These are phyloP conservation scores for Penicillium decumbens DNA, from an alignment of 2,329 filamentous ascomycete species.

Conservation along the genomic window DNA sequence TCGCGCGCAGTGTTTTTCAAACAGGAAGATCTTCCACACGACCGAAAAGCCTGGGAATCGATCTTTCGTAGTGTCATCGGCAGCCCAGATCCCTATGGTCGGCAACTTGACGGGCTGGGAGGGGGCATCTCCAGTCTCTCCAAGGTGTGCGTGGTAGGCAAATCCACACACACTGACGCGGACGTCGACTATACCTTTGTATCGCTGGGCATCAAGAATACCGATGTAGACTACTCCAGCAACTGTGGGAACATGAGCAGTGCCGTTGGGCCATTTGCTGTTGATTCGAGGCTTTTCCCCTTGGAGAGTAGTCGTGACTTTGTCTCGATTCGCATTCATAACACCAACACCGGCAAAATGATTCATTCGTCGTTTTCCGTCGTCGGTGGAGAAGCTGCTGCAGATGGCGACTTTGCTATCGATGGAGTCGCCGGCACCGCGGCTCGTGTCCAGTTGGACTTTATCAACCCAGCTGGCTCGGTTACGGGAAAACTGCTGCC, in stretches of 20 bases:
- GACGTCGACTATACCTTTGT: slow-evolving; percentile 70
- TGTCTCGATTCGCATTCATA: slow-evolving; percentile 54
- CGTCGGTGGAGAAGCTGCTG: slow-evolving; percentile 45
- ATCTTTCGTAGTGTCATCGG: slow-evolving; percentile 60
- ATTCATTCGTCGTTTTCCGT: slow-evolving; percentile 57
- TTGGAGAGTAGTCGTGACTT: slow-evolving; percentile 31
- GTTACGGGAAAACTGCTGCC: slow-evolving; percentile 60
- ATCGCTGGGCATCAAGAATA: slow-evolving; percentile 60
- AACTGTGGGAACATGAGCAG: slow-evolving; percentile 74
- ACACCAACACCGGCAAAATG: slow-evolving; percentile 67
- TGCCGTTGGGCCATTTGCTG: slow-evolving; percentile 61
- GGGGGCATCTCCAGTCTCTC: slow-evolving; percentile 64
- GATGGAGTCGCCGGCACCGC: slow-evolving; percentile 60
- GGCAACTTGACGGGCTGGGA: slow-evolving; percentile 69
- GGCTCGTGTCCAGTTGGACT: slow-evolving; percentile 57
- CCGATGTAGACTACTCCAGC: slow-evolving; percentile 59
- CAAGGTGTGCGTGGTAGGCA: slow-evolving; percentile 65
- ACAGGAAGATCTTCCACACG: slow-evolving; percentile 48
- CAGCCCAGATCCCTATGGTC: slow-evolving; percentile 60
- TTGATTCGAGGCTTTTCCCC: slow-evolving; percentile 51
- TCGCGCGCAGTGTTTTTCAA: slow-evolving; percentile 62
- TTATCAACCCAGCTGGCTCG: slow-evolving; percentile 59
- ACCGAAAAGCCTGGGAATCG: slow-evolving; percentile 46
- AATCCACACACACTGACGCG: slow-evolving; percentile 45
- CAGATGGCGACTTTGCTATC: slow-evolving; percentile 55